Conservation (phyloP, 2,329 filamentous ascomycete genomes). For the Celoporthe dispersa region DNA sequence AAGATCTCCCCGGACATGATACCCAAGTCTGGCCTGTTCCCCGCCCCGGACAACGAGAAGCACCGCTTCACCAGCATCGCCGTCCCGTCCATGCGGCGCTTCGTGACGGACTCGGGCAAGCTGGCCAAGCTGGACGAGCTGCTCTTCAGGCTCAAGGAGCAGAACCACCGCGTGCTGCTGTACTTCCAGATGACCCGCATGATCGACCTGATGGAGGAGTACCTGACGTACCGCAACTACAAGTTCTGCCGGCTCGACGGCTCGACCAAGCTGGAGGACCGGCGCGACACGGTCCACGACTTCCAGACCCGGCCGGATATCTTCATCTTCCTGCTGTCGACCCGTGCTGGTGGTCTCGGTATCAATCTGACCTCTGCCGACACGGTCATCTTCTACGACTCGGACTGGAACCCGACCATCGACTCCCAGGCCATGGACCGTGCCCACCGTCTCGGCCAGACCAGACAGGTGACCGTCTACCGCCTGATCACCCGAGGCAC, state of each 20-base stretch:
- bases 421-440: constrained; percentile 99
- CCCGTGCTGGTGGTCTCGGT: constrained; percentile 93
- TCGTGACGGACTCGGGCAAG: constrained; percentile 97
- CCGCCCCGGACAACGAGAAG: constrained; percentile 79
- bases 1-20: constrained; percentile 70
- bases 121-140: constrained; percentile 88
- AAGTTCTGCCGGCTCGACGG: constrained; percentile 97
- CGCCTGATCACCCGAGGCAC: constrained; percentile 95
- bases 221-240: constrained; percentile 97
- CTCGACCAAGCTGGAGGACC: constrained; percentile 95
- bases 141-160: constrained; percentile 86
- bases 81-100: constrained; percentile 95
- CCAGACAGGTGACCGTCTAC: constrained; percentile 94
- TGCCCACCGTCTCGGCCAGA: constrained; percentile 96
- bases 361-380: constrained; percentile 97
- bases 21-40: constrained; percentile 70
- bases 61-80: constrained; percentile 86
- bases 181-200: constrained; percentile 99
- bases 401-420: constrained; percentile 98
- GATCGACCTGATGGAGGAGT: constrained; percentile 99
- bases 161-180: constrained; percentile 87
- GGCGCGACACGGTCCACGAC: constrained; percentile 92
- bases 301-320: constrained; percentile 95
- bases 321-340: constrained; percentile 95
- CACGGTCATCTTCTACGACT: constrained; percentile 99